Evolutionary conservation across 176 grass and related monocot genomes (phyloP), one percentile per base, ranked within the genome.

Genomic region (Triticum urartu): DNA sequence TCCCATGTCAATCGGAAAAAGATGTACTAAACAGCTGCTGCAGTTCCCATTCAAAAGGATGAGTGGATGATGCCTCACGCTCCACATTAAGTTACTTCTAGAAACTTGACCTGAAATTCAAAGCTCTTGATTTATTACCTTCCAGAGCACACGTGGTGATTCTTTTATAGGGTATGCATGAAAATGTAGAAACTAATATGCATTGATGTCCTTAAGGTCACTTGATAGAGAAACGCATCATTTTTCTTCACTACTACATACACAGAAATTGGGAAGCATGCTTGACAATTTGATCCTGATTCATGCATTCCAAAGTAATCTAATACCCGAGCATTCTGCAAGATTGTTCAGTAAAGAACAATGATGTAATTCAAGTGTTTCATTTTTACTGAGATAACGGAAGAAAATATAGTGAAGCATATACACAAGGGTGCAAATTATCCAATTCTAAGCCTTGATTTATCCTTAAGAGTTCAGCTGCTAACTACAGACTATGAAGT

Each of bases 101-200:
- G 11, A 9, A 52, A 18, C 60, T 66, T 76, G 30, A 66, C 83
- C 83, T 85, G 59, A 64, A 85, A 85, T 50, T 7, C 25, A 76
- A 38, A 43, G 38, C 47, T 65, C 20, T 52, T 45, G 38, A 73
- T 47, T 85, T 66, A 77, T 61, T 76, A 48, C n/a, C 61, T 56
- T 61, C 38, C 60, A 68, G 32, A 67, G 43, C 33, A 78, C 32
- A 30, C 9, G 9, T 20, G 20, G 4, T 48, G 72, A 77, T 77
- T 56, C 20, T 18, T 26, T 52, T 66, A 66, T 22, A 68, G 21
- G 33, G 8, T 30, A 68, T 30, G 43, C 64, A 34, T 66, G 2
- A 77, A 35, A 78, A 36, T 78, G 9, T 85, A 24, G 32, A 78
- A 48, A 13, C 20, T 54, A 77, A 9, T 77, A 38, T 50, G 30